These are phyloP conservation scores for Thermothielavioides terrestris DNA, from an alignment of 495 filamentous ascomycete genomes.

Conservation along the genomic window DNA sequence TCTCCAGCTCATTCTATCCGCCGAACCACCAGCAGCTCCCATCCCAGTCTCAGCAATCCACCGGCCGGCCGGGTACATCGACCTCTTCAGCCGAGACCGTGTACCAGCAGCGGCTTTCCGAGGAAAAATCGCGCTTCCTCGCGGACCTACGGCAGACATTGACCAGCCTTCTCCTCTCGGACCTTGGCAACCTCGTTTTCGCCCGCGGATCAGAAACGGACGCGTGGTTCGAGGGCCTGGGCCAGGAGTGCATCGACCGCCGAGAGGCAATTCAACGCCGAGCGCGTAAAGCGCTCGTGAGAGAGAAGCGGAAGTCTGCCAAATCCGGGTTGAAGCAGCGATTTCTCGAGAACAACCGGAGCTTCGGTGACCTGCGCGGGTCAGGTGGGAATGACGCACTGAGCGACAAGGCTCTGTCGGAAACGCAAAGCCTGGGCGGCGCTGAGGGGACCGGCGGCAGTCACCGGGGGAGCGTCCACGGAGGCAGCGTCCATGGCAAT, in stretches of 20 bases:
- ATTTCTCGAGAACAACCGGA: conserved; percentile 52
- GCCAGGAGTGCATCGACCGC: conserved; percentile 67
- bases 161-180: conserved; percentile 78
- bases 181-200: conserved; percentile 79
- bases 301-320: conserved; percentile 39
- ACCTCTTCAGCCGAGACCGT: conserved; percentile 53
- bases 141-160: conserved; percentile 68
- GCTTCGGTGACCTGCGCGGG: conserved; percentile 42
- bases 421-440: conserved; percentile 19
- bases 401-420: conserved; percentile 22
- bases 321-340: conserved; percentile 36
- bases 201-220: conserved; percentile 87
- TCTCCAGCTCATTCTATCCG: conserved; percentile 37
- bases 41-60: conserved; percentile 33
- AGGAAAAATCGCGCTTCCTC: conserved; percentile 58
- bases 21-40: conserved; percentile 33
- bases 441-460: conserved; percentile 26
- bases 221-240: conserved; percentile 72
- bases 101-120: conserved; percentile 43
- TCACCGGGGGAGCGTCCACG: conserved; percentile 21
- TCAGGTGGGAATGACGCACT: conserved; percentile 28
- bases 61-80: conserved; percentile 43
- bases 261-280: conserved; percentile 56
- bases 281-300: conserved; percentile 28
- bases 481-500: conserved; percentile 27